Evolutionary conservation across 495 filamentous ascomycete genomes (phyloP).

Genomic region (Podospora pseudopauciseta): DNA sequence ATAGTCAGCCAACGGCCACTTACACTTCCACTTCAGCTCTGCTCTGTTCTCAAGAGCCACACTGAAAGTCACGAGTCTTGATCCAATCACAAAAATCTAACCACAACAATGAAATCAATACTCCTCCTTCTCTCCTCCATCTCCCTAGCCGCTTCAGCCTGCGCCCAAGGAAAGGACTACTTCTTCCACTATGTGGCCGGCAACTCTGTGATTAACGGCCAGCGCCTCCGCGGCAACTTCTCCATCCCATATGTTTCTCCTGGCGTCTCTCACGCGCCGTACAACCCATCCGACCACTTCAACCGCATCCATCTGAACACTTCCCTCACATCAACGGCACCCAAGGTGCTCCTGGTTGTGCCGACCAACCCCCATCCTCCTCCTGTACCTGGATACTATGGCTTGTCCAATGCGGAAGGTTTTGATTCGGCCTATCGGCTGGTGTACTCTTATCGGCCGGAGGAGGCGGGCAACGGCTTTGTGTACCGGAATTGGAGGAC

Average conservation of each 20-base stretch:
- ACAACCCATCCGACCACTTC: conserved; percentile 26
- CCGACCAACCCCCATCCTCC: conserved; percentile 29
- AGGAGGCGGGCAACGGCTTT: conserved; percentile 11
- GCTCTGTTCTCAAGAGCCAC: background rate
- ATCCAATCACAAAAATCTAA: conserved; percentile 21
- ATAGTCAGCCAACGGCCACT: background rate
- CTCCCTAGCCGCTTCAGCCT: background rate
- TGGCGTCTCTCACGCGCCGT: conserved; percentile 16
- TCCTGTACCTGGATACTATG: conserved; percentile 27
- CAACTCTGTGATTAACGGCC: conserved; percentile 15
- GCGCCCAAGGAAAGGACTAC: conserved; percentile 13
- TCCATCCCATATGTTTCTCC: conserved; percentile 15
- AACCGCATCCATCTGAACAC: conserved; percentile 14
- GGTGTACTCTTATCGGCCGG: conserved; percentile 16
- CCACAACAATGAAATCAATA: conserved; percentile 15
- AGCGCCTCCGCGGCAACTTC: conserved; percentile 25
- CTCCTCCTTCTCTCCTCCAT: conserved; percentile 10
- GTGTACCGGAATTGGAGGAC: conserved; percentile 13
- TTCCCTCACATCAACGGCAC: background rate
- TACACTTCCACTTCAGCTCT: background rate
- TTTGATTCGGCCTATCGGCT: conserved; percentile 21
- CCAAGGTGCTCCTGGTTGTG: conserved; percentile 11
- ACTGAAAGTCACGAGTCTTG: no score
- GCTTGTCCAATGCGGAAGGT: conserved; percentile 17
- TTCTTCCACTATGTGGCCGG: conserved; percentile 22